Percentiles rank a stretch among this genome's conserved stretches.
Conservation (phyloP, 2,329 filamentous ascomycete species). For the Xylaria multiplex region DNA sequence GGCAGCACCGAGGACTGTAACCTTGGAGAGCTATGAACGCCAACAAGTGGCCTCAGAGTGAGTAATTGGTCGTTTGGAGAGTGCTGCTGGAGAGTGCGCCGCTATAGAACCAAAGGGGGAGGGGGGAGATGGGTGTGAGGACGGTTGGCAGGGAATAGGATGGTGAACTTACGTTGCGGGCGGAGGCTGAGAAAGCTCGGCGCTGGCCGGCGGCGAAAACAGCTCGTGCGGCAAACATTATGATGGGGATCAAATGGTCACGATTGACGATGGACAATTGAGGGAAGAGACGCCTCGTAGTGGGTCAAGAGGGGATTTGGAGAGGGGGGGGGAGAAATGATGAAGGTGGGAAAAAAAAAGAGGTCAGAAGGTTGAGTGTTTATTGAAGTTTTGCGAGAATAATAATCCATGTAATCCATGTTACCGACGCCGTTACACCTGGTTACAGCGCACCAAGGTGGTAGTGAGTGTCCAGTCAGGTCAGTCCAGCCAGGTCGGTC, state of each 20-base stretch:
- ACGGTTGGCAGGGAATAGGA: neutral
- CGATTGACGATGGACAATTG: neutral
- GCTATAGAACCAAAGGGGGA: no score
- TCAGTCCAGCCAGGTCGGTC: no score
- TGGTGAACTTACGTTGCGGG: slow-evolving; percentile 71
- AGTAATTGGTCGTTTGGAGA: slow-evolving; percentile 9
- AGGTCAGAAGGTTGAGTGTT: no score
- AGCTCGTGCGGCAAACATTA: slow-evolving; percentile 48
- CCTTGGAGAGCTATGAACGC: slow-evolving; percentile 83
- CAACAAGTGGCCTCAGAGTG: slow-evolving; percentile 33
- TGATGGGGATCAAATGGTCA: slow-evolving; percentile 1
- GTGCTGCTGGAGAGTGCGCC: neutral
- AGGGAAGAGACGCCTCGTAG: neutral
- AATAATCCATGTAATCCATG: no score
- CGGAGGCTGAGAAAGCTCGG: slow-evolving; percentile 83
- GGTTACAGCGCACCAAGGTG: no score
- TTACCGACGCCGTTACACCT: no score
- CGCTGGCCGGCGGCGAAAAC: slow-evolving; percentile 65
- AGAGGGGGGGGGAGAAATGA: no score
- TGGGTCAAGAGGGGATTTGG: neutral
- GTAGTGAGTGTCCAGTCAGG: no score
- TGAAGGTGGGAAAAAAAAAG: no score
- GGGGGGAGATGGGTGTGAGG: slow-evolving; percentile 10
- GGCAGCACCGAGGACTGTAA: slow-evolving; percentile 93
- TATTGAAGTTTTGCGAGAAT: no score